Base-by-base conservation (phyloP, 2,329 filamentous ascomycete genomes). In the Diaporthe caulivora region DNA sequence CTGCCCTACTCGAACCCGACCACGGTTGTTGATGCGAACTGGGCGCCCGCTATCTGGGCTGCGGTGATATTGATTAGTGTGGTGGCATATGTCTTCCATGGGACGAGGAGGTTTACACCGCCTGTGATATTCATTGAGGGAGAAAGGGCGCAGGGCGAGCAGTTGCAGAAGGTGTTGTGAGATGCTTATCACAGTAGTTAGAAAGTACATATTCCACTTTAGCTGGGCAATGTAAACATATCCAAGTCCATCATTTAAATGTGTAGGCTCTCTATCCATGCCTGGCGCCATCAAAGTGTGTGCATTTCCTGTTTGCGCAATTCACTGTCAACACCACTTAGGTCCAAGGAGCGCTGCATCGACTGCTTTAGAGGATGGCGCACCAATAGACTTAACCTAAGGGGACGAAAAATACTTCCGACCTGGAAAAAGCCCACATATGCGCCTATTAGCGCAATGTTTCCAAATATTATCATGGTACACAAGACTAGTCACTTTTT, bases 81-180 rank as follows among this genome's bases (percentile, higher is more conserved):
- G 4, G 55, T 74, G 11, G 70, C 73, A 6, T 74, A 74, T 24
- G 3, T 70, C 1, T 57, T 72, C 21, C 73, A 74, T 44, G 73
- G 73, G 15, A 67, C 64, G 49, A 58, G 6, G 24, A 67, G 69
- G 7, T 74, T 72, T 9, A 74, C 73, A 8, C 64, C 73, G 31
- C 73, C 73, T 15, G 64, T 74, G 0, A 74, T 74, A 24, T 74
- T 74, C 3, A 51, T 74, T 10, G 73, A 72, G 64, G 70, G 73
- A 0, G 47, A 65, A 49, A 51, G 73, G 51, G 21, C n/a, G 15
- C 64, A 62, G 4, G 62, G 64, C 1, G 49, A 65, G 8, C 40
- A 37, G 6, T 5, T 72, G 10, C 73, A 74, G 55, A 74, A 72
- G 26, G 73, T 72, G n/a, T 29, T 58, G n/a, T 62, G 31, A 67